A percentile compares a stretch with the other conserved stretches of the same genome.
Evolutionary conservation across 176 grass and related monocot genomes (phyloP).

Genomic region (Avena sativa): DNA sequence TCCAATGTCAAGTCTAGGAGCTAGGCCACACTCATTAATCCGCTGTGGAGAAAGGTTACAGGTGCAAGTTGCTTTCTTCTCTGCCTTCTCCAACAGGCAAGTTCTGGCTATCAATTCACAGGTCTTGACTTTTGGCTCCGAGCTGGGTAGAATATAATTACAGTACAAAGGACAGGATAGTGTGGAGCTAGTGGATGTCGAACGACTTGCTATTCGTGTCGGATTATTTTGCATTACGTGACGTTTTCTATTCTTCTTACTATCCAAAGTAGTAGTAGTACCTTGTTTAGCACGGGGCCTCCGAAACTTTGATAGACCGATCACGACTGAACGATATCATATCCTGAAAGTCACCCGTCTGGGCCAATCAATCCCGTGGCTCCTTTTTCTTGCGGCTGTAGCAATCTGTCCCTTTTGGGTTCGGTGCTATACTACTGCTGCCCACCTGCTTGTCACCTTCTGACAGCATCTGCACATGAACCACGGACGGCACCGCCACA

Average conservation of each 20-base stretch:
- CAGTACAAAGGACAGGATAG: too few species aligned
- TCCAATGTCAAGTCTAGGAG: not conserved
- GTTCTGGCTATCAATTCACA: not conserved
- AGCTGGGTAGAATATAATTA: not conserved
- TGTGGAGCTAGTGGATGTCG: not conserved
- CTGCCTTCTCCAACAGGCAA: not conserved
- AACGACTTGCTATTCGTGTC: not conserved
- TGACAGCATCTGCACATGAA: conserved; percentile 38
- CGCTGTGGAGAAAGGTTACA: not conserved
- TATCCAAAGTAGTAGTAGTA: not conserved
- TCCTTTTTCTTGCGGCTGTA: conserved; percentile 27
- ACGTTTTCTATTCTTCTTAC: not conserved
- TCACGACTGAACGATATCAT: not conserved
- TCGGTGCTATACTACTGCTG: not conserved
- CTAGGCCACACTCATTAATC: not conserved
- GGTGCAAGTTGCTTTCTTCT: not conserved
- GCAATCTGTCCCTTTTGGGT: not conserved
- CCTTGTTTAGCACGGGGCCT: conserved; percentile 5
- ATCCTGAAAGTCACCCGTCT: conserved; percentile 10
- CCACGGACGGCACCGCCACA: conserved; percentile 16
- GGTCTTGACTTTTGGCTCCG: not conserved
- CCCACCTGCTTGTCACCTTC: not conserved
- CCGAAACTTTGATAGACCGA: not conserved
- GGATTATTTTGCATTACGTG: not conserved
- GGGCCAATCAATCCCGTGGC: conserved; percentile 15